These are phyloP conservation scores for Aechmea fasciata DNA, from an alignment of 176 grass and related monocot species.

Conservation along the genomic window DNA sequence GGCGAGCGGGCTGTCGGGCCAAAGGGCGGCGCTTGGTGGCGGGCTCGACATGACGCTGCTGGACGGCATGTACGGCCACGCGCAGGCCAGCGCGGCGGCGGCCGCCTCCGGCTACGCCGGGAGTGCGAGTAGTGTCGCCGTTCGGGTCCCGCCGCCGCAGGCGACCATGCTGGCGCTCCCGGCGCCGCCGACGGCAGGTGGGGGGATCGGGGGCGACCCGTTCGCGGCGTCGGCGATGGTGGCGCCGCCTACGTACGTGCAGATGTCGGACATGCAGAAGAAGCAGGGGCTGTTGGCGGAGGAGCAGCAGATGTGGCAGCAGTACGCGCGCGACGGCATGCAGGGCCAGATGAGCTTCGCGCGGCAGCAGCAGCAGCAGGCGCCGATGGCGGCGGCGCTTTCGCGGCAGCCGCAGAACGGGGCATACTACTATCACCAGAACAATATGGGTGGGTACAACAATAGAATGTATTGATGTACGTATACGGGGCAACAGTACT, in stretches of 20 bases:
- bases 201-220: slow-evolving; percentile 16
- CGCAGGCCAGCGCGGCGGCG: slow-evolving; percentile 4
- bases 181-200: not conserved
- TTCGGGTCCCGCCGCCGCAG: slow-evolving; percentile 12
- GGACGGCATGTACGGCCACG: slow-evolving; percentile 67
- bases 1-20: slow-evolving; percentile 37
- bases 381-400: slow-evolving; percentile 7
- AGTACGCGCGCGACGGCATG: slow-evolving; percentile 47
- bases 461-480: slow-evolving; percentile 1
- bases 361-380: slow-evolving; percentile 36
- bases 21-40: slow-evolving; percentile 48
- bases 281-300: slow-evolving; percentile 46
- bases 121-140: slow-evolving; percentile 61
- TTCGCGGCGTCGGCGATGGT: slow-evolving; percentile 50
- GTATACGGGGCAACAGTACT: no score
- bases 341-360: slow-evolving; percentile 26
- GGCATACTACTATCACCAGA: not conserved
- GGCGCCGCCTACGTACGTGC: slow-evolving; percentile 62
- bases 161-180: slow-evolving; percentile 47
- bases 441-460: not conserved
- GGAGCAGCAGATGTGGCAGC: slow-evolving; percentile 60
- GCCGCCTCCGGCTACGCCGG: slow-evolving; percentile 11
- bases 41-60: slow-evolving; percentile 59
- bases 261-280: slow-evolving; percentile 79
- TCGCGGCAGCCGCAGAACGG: slow-evolving; percentile 16